Evolutionary conservation across 2,329 filamentous ascomycete species (phyloP).

Genomic region (Colletotrichum neosansevieriae): DNA sequence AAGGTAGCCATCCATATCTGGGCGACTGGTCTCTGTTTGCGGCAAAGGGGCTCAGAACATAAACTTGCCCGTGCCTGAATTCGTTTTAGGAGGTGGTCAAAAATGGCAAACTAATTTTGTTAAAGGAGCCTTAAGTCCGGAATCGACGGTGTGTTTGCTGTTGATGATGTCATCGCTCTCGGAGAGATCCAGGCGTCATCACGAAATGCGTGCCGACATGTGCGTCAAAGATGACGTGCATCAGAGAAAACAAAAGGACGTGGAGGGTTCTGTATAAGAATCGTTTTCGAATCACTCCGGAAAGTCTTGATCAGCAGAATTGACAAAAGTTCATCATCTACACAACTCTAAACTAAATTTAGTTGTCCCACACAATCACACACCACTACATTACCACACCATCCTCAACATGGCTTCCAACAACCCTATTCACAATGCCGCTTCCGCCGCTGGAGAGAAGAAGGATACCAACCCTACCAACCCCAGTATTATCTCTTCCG

Average conservation of each 20-base stretch:
- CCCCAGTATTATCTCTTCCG: slow-evolving; percentile 33
- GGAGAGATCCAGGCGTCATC: slow-evolving; percentile 24
- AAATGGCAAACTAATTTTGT: not conserved
- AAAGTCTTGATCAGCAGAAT: not conserved
- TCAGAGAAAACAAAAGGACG: not conserved
- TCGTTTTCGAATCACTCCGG: not conserved
- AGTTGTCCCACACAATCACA: not conserved
- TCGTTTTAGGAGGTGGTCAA: no score
- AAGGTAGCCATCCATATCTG: no score
- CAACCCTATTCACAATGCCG: slow-evolving; percentile 23
- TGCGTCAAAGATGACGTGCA: slow-evolving; percentile 31
- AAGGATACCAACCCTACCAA: slow-evolving; percentile 32
- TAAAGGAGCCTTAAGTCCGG: not conserved
- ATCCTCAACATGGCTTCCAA: slow-evolving; percentile 26
- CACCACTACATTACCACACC: not conserved
- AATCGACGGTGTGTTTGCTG: no score
- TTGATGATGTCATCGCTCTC: slow-evolving; percentile 29
- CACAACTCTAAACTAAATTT: not conserved
- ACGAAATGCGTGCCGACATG: not conserved
- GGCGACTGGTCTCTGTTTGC: no score
- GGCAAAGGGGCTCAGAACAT: no score
- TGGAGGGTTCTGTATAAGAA: not conserved
- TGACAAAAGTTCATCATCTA: not conserved
- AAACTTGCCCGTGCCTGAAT: no score
- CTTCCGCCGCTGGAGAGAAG: slow-evolving; percentile 18